Evolutionary conservation across 2,329 filamentous ascomycete genomes (phyloP).

Genomic region (Leptosphaerulina australis): DNA sequence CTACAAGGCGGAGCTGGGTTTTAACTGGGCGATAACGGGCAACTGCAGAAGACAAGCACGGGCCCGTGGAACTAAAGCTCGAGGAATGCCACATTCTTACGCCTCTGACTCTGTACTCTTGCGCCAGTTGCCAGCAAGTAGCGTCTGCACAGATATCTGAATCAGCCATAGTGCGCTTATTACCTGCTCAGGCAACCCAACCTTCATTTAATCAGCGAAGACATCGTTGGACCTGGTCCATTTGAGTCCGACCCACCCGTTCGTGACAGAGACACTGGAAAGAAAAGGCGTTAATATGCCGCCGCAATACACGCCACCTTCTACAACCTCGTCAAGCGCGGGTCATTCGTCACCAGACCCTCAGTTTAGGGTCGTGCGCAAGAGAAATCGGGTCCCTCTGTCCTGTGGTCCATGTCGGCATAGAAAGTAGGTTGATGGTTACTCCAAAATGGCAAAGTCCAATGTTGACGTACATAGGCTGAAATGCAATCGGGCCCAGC

Average conservation of each 20-base stretch:
- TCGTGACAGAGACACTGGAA: not conserved
- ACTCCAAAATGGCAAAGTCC: constrained; percentile 23
- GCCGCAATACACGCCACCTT: constrained; percentile 69
- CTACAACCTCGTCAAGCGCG: constrained; percentile 75
- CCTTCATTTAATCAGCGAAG: not conserved
- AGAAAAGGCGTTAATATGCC: constrained; percentile 60
- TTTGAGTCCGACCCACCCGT: no score
- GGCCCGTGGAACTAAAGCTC: constrained; percentile 38
- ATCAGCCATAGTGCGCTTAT: not conserved
- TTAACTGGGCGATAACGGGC: constrained; percentile 24
- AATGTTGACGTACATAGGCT: constrained; percentile 56
- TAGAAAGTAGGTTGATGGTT: constrained; percentile 73
- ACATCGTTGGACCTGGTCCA: no score
- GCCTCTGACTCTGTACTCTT: constrained; percentile 14
- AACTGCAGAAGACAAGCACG: constrained; percentile 40
- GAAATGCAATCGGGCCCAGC: constrained; percentile 91
- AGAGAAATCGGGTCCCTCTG: constrained; percentile 87
- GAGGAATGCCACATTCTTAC: constrained; percentile 26
- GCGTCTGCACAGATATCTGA: not conserved
- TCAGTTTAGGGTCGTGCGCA: constrained; percentile 85
- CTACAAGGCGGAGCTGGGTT: constrained; percentile 20
- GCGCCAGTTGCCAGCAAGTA: not conserved
- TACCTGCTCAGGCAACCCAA: not conserved
- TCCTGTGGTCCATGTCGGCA: constrained; percentile 91
- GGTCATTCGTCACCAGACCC: constrained; percentile 85